Base-by-base conservation (phyloP, 2,329 filamentous ascomycete genomes). In the Ilyonectria sp. region DNA sequence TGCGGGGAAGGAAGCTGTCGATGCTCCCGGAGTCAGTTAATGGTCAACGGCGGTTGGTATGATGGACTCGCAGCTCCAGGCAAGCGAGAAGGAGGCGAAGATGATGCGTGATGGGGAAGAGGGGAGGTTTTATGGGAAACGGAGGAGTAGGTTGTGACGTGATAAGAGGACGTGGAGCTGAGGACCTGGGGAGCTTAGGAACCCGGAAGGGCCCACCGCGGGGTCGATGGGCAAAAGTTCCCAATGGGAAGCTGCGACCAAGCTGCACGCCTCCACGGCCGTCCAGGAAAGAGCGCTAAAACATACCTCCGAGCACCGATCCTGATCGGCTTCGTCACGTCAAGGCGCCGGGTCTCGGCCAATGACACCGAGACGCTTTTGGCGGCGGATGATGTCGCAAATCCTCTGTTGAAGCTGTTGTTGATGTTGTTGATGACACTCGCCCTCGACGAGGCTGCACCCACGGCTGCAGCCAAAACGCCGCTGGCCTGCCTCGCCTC, bases 221-320 rank as follows among this genome's bases (percentile, higher is more conserved):
- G 63, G 65, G 61, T 65, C 47, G 44, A 47, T 54, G 59, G 61
- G 58, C 58, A 46, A 56, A 35, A 63, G 54, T 71, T 66, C 66
- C 61, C 66, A 60, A 64, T 63, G 55, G 33, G 56, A 46, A 56
- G 56, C 55, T 60, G 52, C 43, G 47, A 58, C 55, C 29, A 23
- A 44, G 35, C 46, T 37, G 53, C 33, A 54, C 17, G 13, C 37
- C 37, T 40, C 37, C 37, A 13, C 8, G n/a, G 37, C 52, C 17
- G 15, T 31, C 40, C 50, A 44, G 19, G 19, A 35, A 26, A 10
- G 43, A 44, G 47, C 69, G 64, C 62, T 67, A 64, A 70, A 63
- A 75, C 74, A 66, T 76, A 76, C 74, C 74, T 76, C 74, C 74
- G 74, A 60, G 65, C 67, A 54, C 71, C 71, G 70, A 74, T 64